These are phyloP conservation scores for Pleurotus eryngii DNA, from an alignment of 768 basidiomycete species.

Conservation along the genomic window DNA sequence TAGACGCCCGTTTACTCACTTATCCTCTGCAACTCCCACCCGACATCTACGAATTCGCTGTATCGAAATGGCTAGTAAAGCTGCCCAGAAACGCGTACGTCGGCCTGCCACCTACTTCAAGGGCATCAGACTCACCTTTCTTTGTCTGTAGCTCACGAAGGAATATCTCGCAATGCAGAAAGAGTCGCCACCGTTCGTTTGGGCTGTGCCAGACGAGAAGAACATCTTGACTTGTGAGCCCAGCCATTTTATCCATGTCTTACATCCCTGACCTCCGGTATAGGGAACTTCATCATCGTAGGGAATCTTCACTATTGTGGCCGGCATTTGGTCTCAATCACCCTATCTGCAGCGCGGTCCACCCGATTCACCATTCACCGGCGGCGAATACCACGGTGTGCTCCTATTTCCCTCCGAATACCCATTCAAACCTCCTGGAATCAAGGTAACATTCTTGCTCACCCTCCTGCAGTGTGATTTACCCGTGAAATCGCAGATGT, in stretches of 20 bases:
- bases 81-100: slow-evolving; percentile 78
- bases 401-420: slow-evolving; percentile 93
- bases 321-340: slow-evolving; percentile 8
- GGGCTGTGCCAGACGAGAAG: slow-evolving; percentile 96
- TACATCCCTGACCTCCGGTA: slow-evolving; percentile 3
- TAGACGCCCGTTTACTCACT: neutral
- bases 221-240: slow-evolving; percentile 90
- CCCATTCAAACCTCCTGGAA: slow-evolving; percentile 94
- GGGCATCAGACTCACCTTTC: slow-evolving; percentile 1
- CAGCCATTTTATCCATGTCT: neutral
- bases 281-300: slow-evolving; percentile 96
- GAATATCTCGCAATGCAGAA: slow-evolving; percentile 92
- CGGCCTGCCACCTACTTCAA: slow-evolving; percentile 1
- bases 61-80: slow-evolving; percentile 73
- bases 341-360: slow-evolving; percentile 72
- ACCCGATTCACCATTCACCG: slow-evolving; percentile 85
- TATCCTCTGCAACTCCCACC: neutral
- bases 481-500: slow-evolving; percentile 55
- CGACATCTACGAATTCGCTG: neutral
- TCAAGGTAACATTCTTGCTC: slow-evolving; percentile 58
- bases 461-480: neutral
- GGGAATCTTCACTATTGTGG: slow-evolving; percentile 20
- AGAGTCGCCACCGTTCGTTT: slow-evolving; percentile 93
- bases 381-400: slow-evolving; percentile 93
- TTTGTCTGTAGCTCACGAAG: slow-evolving; percentile 59